These are phyloP conservation scores for Globisporangium rhizosaccharum DNA, from an alignment of 352 stramenopile species.

Conservation along the genomic window DNA sequence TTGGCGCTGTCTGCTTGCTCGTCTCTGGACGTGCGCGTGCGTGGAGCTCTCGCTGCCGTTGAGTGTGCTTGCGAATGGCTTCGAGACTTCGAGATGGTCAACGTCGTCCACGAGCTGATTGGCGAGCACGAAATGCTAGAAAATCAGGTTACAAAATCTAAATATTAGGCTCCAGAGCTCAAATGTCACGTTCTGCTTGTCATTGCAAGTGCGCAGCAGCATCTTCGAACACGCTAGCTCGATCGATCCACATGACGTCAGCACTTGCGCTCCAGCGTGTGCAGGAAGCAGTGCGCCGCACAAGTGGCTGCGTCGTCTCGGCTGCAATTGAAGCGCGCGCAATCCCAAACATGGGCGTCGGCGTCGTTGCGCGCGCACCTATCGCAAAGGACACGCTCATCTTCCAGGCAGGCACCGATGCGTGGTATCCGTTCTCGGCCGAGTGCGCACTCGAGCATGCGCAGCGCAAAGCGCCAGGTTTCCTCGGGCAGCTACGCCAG, in stretches of 20 bases:
- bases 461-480: slow-evolving; percentile 53
- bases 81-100: not conserved
- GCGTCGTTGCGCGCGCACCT: slow-evolving; percentile 42
- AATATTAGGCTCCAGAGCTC: not conserved
- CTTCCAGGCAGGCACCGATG: slow-evolving; percentile 48
- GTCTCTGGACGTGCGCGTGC: not conserved
- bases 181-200: not conserved
- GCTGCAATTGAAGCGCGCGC: slow-evolving; percentile 40
- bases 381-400: slow-evolving; percentile 60
- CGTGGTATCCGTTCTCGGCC: slow-evolving; percentile 76
- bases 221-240: slow-evolving; percentile 4
- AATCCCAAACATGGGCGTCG: slow-evolving; percentile 57
- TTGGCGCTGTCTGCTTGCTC: not conserved
- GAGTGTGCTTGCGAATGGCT: not conserved
- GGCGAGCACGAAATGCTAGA: not conserved
- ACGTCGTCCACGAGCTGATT: not conserved
- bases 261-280: slow-evolving; percentile 36
- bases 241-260: not conserved
- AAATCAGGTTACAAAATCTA: not conserved
- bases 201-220: not conserved
- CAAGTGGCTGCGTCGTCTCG: slow-evolving; percentile 44
- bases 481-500: slow-evolving; percentile 50
- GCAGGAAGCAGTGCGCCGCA: slow-evolving; percentile 45
- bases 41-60: not conserved
- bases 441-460: slow-evolving; percentile 55